phyloP scores from a whole-genome alignment of 2,329 filamentous ascomycete species.

The Xylariales sp. region DNA sequence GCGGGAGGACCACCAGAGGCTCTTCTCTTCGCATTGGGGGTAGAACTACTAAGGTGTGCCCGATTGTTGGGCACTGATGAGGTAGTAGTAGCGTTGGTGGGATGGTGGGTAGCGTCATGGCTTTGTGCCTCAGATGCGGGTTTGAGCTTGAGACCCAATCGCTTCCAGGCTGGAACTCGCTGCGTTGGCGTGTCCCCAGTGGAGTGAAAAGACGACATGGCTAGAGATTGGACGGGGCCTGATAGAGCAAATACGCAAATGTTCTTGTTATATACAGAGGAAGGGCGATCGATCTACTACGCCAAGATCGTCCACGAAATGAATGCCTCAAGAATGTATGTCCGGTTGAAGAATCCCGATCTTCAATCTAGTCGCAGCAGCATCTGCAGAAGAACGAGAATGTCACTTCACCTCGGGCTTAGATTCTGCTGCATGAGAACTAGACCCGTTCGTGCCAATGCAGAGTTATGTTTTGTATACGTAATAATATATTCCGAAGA shows the following conservation, averaged over 20 bases:
- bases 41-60: slow-evolving; percentile 31
- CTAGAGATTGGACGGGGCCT: slow-evolving; percentile 47
- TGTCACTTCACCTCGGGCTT: slow-evolving; percentile 27
- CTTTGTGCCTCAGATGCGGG: slow-evolving; percentile 51
- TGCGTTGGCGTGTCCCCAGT: slow-evolving; percentile 57
- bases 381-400: slow-evolving; percentile 7
- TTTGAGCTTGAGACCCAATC: slow-evolving; percentile 72
- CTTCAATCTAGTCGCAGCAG: slow-evolving; percentile 9
- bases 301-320: slow-evolving; percentile 8
- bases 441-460: slow-evolving; percentile 25
- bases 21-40: slow-evolving; percentile 49
- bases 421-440: slow-evolving; percentile 27
- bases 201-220: slow-evolving; percentile 56
- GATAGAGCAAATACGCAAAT: slow-evolving; percentile 27
- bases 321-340: neutral
- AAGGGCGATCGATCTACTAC: slow-evolving; percentile 9
- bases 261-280: slow-evolving; percentile 17
- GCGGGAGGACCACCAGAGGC: slow-evolving; percentile 47
- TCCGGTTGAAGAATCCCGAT: slow-evolving; percentile 1
- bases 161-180: slow-evolving; percentile 69
- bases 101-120: slow-evolving; percentile 46
- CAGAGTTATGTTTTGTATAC: slow-evolving; percentile 13
- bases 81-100: slow-evolving; percentile 41
- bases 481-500: slow-evolving; percentile 6
- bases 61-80: slow-evolving; percentile 42